Evolutionary conservation across 2,329 filamentous ascomycete species (phyloP).

Genomic region (Colletotrichum spaethianum): DNA sequence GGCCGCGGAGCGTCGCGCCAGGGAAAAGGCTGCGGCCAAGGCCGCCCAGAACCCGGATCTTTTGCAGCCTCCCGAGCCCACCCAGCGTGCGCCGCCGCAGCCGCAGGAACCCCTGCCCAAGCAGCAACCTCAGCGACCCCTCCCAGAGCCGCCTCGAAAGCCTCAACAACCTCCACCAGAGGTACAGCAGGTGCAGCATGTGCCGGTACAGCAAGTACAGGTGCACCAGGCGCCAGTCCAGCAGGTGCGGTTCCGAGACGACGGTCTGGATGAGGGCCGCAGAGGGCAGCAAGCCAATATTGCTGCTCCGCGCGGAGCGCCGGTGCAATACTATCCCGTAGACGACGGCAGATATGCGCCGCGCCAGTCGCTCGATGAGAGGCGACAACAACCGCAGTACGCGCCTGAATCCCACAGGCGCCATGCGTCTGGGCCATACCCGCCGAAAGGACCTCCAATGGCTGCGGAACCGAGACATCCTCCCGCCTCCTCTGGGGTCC

Average conservation of each 20-base stretch:
- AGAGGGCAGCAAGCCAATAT: constrained; percentile 45
- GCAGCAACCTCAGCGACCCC: constrained; percentile 45
- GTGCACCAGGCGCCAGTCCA: constrained; percentile 45
- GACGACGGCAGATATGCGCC: constrained; percentile 48
- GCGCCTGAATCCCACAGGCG: constrained; percentile 49
- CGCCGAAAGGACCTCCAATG: constrained; percentile 43
- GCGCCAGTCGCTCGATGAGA: constrained; percentile 42
- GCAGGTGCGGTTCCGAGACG: constrained; percentile 52
- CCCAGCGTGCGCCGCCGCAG: constrained; percentile 40
- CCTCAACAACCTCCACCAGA: constrained; percentile 16
- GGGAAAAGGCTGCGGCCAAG: constrained; percentile 65
- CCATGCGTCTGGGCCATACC: constrained; percentile 44
- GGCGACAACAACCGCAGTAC: constrained; percentile 50
- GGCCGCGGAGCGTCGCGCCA: constrained; percentile 82
- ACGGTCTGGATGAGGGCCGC: not conserved
- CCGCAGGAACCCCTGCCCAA: constrained; percentile 42
- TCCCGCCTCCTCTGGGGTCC: constrained; percentile 14
- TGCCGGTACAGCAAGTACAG: constrained; percentile 32
- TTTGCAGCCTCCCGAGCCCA: constrained; percentile 45
- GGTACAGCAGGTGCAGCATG: constrained; percentile 31
- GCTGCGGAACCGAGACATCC: constrained; percentile 42
- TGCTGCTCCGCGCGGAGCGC: constrained; percentile 44
- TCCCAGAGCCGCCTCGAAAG: constrained; percentile 26
- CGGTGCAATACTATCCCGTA: constrained; percentile 52
- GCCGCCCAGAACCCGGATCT: constrained; percentile 52